Base-by-base conservation (phyloP, 129 eudicot genomes). In the Helichrysum umbraculigerum region DNA sequence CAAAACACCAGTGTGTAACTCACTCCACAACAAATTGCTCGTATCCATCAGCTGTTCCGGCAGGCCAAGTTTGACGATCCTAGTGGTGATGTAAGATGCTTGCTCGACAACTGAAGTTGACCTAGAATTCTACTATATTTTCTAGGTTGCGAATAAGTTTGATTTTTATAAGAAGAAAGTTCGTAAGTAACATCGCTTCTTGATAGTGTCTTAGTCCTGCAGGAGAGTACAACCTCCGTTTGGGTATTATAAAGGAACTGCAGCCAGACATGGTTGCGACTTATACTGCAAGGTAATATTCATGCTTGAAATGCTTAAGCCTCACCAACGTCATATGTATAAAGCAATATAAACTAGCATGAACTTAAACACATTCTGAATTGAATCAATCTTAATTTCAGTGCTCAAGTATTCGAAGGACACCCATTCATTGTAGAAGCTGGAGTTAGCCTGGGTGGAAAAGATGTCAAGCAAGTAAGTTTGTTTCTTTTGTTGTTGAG, bases 181-280 rank as follows among this genome's bases (percentile, higher is more conserved):
- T 72, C 33, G 12, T 68, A 30, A 52, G 37, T 58, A 44, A n/a
- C 70, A 44, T 28, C 52, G 60, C 76, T 51, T 8, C 72, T 67
- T 69, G 81, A 79, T 86, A 94, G 99, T 91, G 97, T 79, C 97
- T 95, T 79, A 95, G 97, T 85, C 99, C 99, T 83, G 99, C 99
- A 56, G 99, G 99, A 41, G 99, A 95, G 87, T 95, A 95, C 87
- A 95, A 95, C 79, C 87, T 95, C 71, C 99, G 97, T 50, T 81
- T 95, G 60, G 99, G 99, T 70, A 95, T 95, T 63, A 82, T 95
- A 76, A 95, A 95, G 87, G 99, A 95, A 84, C 89, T 95, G 64
- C 96, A 95, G 33, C 99, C 99, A 19, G 99, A 95, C 69, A 95
- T 95, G 97, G 99, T 95, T 87, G 99, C 97, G 12, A 95, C 99